phyloP scores from a whole-genome alignment of 1,284 basidiomycete species.

The Boletus sp. region DNA sequence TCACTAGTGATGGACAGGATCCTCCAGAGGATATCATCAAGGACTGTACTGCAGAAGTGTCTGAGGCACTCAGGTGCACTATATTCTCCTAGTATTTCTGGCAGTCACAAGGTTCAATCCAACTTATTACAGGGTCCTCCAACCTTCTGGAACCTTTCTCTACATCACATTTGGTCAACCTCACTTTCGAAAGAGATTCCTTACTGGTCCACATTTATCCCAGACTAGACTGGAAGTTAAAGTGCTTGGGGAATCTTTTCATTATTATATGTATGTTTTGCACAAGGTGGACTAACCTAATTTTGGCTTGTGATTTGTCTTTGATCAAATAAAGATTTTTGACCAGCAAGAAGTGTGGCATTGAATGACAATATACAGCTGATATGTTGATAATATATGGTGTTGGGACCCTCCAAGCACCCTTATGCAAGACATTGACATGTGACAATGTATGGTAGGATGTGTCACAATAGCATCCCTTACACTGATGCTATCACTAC shows the following conservation, averaged over 20 bases:
- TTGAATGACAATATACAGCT: too few relatives aligned
- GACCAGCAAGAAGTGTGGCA: too few relatives aligned
- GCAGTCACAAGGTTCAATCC: neutral
- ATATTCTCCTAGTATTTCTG: neutral
- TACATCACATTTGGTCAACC: constrained; percentile 93
- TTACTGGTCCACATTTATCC: constrained; percentile 47
- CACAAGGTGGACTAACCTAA: constrained; percentile 30
- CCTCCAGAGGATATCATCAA: constrained; percentile 77
- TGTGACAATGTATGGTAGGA: too few relatives aligned
- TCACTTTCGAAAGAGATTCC: constrained; percentile 80
- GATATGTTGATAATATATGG: too few relatives aligned
- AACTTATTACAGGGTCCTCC: constrained; percentile 58
- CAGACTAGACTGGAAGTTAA: constrained; percentile 65
- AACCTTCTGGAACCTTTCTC: constrained; percentile 67
- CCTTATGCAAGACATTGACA: too few relatives aligned
- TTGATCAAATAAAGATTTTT: too few relatives aligned
- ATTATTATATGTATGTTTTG: constrained; percentile 81
- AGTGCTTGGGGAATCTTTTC: constrained; percentile 77
- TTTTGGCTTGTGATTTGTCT: too few relatives aligned
- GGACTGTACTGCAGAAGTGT: constrained; percentile 81
- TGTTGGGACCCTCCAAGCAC: too few relatives aligned
- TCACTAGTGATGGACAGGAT: constrained; percentile 52
- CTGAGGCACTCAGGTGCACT: constrained; percentile 74
- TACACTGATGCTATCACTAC: too few relatives aligned
- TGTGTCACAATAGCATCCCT: too few relatives aligned